A percentile compares a stretch with the other conserved stretches of the same genome.
phyloP scores from a whole-genome alignment of 495 filamentous ascomycete genomes.

The Aspergillus biplanus region DNA sequence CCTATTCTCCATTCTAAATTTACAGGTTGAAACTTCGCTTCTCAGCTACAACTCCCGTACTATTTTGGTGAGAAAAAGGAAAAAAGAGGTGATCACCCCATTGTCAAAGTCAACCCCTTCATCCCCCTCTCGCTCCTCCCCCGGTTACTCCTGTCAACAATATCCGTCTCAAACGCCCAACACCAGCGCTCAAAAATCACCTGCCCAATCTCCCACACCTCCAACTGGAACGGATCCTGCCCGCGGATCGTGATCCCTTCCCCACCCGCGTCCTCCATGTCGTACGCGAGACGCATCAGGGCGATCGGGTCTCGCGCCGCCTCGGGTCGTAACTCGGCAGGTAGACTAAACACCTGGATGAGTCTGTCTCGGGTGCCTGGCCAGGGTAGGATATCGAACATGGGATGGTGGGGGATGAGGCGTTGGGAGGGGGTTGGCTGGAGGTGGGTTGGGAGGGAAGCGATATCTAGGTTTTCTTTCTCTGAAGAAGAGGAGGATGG shows the following conservation, averaged over 20 bases:
- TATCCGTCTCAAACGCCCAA: conserved; percentile 50
- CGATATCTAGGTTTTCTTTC: conserved; percentile 12
- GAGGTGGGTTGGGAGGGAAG: conserved; percentile 31
- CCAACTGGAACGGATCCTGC: conserved; percentile 39
- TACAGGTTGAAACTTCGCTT: too few relatives aligned
- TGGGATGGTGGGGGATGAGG: conserved; percentile 50
- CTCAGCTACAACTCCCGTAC: too few relatives aligned
- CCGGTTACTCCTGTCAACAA: conserved; percentile 47
- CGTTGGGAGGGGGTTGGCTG: conserved; percentile 32
- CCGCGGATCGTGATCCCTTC: conserved; percentile 47
- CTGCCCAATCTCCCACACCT: conserved; percentile 52
- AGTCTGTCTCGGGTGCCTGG: conserved; percentile 48
- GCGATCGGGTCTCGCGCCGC: conserved; percentile 39
- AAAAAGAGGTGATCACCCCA: background rate
- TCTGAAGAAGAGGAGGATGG: conserved; percentile 10
- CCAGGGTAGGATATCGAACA: conserved; percentile 56
- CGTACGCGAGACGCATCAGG: conserved; percentile 44
- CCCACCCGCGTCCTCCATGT: conserved; percentile 48
- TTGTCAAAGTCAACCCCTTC: background rate
- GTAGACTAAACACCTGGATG: conserved; percentile 45
- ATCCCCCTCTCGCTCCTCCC: conserved; percentile 34
- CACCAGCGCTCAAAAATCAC: conserved; percentile 54
- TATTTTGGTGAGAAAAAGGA: background rate
- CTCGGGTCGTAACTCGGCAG: conserved; percentile 39
- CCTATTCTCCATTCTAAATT: too few relatives aligned